Evolutionary conservation across 257 asterid genomes (phyloP).

Genomic region (Henckelia pumila): DNA sequence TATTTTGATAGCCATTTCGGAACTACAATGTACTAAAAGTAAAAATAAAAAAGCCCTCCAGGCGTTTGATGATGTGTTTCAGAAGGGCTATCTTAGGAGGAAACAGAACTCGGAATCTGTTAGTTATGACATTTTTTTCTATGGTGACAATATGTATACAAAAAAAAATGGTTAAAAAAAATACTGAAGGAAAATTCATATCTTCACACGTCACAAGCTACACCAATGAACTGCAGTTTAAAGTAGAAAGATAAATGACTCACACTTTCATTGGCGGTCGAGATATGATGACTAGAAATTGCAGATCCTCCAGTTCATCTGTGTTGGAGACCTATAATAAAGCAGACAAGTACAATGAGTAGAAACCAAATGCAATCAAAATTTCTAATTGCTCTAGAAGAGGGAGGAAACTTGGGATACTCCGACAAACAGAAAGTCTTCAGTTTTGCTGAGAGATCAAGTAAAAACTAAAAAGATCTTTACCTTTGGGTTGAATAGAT

Average conservation of each 20-base stretch:
- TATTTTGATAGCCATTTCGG: too few relatives aligned
- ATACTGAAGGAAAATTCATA: too few relatives aligned
- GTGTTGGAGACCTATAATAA: constrained; percentile 70
- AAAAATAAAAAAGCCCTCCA: not conserved
- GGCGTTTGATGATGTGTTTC: not conserved
- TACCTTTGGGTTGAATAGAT: not conserved
- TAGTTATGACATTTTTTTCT: too few relatives aligned
- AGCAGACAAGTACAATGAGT: constrained; percentile 19
- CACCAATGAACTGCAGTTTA: not conserved
- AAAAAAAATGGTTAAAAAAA: not conserved
- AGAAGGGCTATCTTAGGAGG: not conserved
- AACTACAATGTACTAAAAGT: not conserved
- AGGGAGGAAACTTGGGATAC: not conserved
- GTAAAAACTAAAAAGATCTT: not conserved
- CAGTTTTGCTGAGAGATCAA: not conserved
- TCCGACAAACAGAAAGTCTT: not conserved
- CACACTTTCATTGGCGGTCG: constrained; percentile 92
- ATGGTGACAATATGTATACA: too few relatives aligned
- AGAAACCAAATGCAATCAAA: constrained; percentile 8
- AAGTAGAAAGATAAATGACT: constrained; percentile 25
- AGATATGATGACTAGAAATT: constrained; percentile 68
- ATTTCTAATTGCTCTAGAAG: not conserved
- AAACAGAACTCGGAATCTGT: not conserved
- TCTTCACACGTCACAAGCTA: not conserved
- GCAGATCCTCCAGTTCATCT: constrained; percentile 62